Evolutionary conservation across 441 rosid genomes (phyloP).

Genomic region (Pelargonium cotyledonis): DNA sequence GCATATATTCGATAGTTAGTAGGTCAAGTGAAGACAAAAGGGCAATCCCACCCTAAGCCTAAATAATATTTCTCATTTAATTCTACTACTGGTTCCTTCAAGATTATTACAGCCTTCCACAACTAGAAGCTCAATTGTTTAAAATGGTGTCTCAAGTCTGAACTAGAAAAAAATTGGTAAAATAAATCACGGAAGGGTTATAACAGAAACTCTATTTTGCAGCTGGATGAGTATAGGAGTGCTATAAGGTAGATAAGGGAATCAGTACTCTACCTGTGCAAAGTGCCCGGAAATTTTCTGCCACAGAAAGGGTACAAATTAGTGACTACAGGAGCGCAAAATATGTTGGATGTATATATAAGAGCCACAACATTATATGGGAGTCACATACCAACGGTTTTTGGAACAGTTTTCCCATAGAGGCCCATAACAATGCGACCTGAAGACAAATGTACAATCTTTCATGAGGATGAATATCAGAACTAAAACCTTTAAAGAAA

Average conservation of each 20-base stretch:
- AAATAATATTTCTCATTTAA: background rate
- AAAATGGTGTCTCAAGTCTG: background rate
- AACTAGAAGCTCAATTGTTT: background rate
- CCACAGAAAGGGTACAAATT: slow-evolving; percentile 18
- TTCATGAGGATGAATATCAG: background rate
- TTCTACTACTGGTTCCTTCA: background rate
- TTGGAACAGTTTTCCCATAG: slow-evolving; percentile 60
- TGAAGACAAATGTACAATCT: slow-evolving; percentile 18
- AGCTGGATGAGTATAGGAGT: background rate
- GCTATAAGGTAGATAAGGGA: background rate
- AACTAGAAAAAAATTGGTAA: background rate
- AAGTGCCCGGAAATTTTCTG: slow-evolving; percentile 71
- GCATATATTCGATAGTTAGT: background rate
- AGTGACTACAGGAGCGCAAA: background rate
- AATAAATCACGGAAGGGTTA: background rate
- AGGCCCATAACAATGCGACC: slow-evolving; percentile 64
- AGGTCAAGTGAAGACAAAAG: no score
- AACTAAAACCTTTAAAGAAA: background rate
- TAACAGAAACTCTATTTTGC: background rate
- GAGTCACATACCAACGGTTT: slow-evolving; percentile 44
- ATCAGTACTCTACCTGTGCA: slow-evolving; percentile 48
- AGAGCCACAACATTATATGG: background rate
- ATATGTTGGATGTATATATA: background rate
- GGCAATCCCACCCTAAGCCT: no score
- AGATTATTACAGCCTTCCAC: background rate